Evolutionary conservation across 371 early-diverging fungal species (phyloP).

Genomic region (Saksenaea oblongispora): DNA sequence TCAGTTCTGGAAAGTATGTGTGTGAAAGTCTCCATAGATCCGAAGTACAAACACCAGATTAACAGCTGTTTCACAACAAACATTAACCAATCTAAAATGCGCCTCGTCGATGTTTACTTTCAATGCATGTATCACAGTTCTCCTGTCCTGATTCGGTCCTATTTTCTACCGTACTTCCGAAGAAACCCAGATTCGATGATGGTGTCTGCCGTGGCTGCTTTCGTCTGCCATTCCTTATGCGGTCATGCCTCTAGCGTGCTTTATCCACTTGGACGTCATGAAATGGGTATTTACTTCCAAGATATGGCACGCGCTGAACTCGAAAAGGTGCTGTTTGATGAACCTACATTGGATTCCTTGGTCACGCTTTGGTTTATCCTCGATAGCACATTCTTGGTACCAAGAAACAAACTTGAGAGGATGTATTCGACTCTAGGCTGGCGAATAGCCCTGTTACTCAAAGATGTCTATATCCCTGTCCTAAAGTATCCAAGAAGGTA

Average conservation of each 20-base stretch:
- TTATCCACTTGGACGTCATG: constrained; percentile 18
- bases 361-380: constrained; percentile 25
- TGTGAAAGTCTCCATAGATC: background rate
- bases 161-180: constrained; percentile 24
- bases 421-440: constrained; percentile 34
- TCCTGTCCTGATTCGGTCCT: constrained; percentile 26
- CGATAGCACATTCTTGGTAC: constrained; percentile 23
- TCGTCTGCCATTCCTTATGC: constrained; percentile 31
- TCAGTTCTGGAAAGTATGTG: background rate
- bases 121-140: constrained; percentile 21
- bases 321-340: constrained; percentile 34
- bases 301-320: constrained; percentile 29
- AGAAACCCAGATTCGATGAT: constrained; percentile 24
- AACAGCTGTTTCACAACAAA: background rate
- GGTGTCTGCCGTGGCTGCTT: constrained; percentile 29
- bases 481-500: background rate
- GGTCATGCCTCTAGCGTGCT: constrained; percentile 18
- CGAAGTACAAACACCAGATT: background rate
- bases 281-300: constrained; percentile 24
- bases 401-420: constrained; percentile 35
- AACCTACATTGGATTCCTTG: constrained; percentile 26
- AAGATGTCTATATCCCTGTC: constrained; percentile 20
- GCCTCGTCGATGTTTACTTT: constrained; percentile 30
- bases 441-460: constrained; percentile 36
- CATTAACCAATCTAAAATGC: background rate